These are phyloP conservation scores for Stipa capillata DNA, from an alignment of 176 grass and related monocot genomes.

Conservation along the genomic window DNA sequence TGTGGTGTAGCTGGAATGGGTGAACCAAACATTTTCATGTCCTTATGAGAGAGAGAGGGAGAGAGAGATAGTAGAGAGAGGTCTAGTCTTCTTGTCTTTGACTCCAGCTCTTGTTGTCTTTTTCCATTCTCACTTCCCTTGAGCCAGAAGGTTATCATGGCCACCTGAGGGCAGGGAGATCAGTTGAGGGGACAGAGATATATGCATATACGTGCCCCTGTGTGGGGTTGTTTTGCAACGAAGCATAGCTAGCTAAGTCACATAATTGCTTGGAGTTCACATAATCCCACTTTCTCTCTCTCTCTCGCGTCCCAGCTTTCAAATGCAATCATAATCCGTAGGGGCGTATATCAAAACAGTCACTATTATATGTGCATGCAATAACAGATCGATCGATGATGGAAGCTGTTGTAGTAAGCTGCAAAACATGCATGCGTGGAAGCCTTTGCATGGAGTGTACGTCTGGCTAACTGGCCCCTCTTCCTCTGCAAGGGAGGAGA, in stretches of 20 bases:
- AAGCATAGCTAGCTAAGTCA: slow-evolving; percentile 47
- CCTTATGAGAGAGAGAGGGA: neutral
- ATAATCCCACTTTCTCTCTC: slow-evolving; percentile 44
- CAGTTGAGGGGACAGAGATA: slow-evolving; percentile 35
- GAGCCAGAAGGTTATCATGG: slow-evolving; percentile 78
- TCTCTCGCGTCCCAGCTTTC: slow-evolving; percentile 2
- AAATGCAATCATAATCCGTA: slow-evolving; percentile 28
- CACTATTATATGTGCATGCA: slow-evolving; percentile 45
- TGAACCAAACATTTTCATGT: slow-evolving; percentile 21
- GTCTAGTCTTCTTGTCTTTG: slow-evolving; percentile 89
- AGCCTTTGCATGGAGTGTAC: slow-evolving; percentile 96
- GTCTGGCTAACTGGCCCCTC: slow-evolving; percentile 58
- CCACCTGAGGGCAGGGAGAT: slow-evolving; percentile 45
- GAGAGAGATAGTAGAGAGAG: no score
- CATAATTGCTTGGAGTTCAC: slow-evolving; percentile 85
- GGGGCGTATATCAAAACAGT: slow-evolving; percentile 28
- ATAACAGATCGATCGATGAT: slow-evolving; percentile 45
- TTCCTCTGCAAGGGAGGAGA: slow-evolving; percentile 35
- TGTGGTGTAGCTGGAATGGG: neutral
- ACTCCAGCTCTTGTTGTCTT: slow-evolving; percentile 92
- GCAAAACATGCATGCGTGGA: slow-evolving; percentile 54
- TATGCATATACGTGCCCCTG: slow-evolving; percentile 15
- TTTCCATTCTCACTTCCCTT: slow-evolving; percentile 62
- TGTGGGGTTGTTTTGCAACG: slow-evolving; percentile 68
- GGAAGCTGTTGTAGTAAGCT: slow-evolving; percentile 43